phyloP scores from a whole-genome alignment of 164 flowering plant species.

The Euptelea pleiosperma region DNA sequence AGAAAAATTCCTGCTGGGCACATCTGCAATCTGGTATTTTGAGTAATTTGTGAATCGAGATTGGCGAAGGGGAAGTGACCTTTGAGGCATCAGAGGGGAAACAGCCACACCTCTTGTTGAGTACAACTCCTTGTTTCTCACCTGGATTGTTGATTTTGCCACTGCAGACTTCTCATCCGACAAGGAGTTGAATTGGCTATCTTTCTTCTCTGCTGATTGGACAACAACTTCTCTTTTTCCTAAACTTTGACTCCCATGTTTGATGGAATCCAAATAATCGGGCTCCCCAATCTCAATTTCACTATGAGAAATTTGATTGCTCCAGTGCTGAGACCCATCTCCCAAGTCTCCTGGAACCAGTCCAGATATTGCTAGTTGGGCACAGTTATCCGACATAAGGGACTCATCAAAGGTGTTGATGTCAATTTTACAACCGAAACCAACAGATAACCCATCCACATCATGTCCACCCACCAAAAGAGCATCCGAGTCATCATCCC shows the following conservation, averaged over 20 bases:
- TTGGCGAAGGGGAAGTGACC: slow-evolving; percentile 42
- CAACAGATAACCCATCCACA: slow-evolving; percentile 24
- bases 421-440: slow-evolving; percentile 22
- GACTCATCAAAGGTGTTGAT: slow-evolving; percentile 17
- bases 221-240: slow-evolving; percentile 4
- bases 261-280: slow-evolving; percentile 9
- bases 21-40: slow-evolving; percentile 36
- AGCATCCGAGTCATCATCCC: slow-evolving; percentile 28
- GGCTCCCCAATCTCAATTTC: slow-evolving; percentile 18
- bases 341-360: slow-evolving; percentile 21
- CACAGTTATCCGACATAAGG: slow-evolving; percentile 14
- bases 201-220: slow-evolving; percentile 2
- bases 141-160: neutral
- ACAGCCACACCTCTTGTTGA: slow-evolving; percentile 11
- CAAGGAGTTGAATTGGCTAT: neutral
- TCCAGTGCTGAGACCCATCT: slow-evolving; percentile 29
- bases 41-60: slow-evolving; percentile 44
- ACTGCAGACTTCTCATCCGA: slow-evolving; percentile 10
- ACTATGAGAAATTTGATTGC: slow-evolving; percentile 18
- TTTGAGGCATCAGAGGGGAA: slow-evolving; percentile 27
- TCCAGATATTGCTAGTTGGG: slow-evolving; percentile 7
- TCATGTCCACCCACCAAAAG: slow-evolving; percentile 27
- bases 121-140: slow-evolving; percentile 1
- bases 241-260: slow-evolving; percentile 1
- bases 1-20: slow-evolving; percentile 17